Evolutionary conservation across 139 green algal genomes (phyloP).

Genomic region (Volvox reticuliferus): DNA sequence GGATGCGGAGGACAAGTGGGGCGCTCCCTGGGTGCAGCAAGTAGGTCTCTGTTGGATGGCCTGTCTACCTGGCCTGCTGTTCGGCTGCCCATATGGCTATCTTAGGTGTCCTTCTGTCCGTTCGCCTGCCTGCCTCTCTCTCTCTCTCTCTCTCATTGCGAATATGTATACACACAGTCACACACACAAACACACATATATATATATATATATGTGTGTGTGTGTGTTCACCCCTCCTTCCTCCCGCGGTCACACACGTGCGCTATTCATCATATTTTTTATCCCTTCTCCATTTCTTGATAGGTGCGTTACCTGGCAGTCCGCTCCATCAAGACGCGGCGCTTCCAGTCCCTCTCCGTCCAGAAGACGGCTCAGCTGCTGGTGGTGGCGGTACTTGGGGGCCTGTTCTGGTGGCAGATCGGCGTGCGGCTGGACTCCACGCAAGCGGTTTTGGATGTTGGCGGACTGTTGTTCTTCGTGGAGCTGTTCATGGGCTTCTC

Average conservation of each 20-base stretch:
- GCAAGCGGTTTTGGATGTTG: slow-evolving; percentile 54
- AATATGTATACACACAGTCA: too few species aligned
- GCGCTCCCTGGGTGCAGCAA: slow-evolving; percentile 49
- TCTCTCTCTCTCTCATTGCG: too few species aligned
- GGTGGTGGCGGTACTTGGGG: slow-evolving; percentile 36
- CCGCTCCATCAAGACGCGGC: slow-evolving; percentile 69
- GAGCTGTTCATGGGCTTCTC: slow-evolving; percentile 72
- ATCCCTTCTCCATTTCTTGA: neutral
- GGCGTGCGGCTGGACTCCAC: neutral
- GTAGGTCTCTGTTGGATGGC: neutral
- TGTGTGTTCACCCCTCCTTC: too few species aligned
- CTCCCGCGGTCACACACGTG: too few species aligned
- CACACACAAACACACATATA: too few species aligned
- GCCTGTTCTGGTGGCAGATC: slow-evolving; percentile 67
- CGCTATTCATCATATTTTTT: neutral
- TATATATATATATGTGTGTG: too few species aligned
- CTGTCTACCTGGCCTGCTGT: too few species aligned
- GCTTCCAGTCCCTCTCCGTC: slow-evolving; percentile 72
- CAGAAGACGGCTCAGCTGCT: slow-evolving; percentile 46
- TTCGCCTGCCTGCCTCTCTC: too few species aligned
- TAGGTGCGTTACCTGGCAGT: slow-evolving; percentile 68
- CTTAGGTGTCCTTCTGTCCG: too few species aligned
- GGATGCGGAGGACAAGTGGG: slow-evolving; percentile 40
- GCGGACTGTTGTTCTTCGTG: slow-evolving; percentile 74
- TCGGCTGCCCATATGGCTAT: too few species aligned